phyloP scores from a whole-genome alignment of 257 asterid genomes.

The Lycium ferocissimum region DNA sequence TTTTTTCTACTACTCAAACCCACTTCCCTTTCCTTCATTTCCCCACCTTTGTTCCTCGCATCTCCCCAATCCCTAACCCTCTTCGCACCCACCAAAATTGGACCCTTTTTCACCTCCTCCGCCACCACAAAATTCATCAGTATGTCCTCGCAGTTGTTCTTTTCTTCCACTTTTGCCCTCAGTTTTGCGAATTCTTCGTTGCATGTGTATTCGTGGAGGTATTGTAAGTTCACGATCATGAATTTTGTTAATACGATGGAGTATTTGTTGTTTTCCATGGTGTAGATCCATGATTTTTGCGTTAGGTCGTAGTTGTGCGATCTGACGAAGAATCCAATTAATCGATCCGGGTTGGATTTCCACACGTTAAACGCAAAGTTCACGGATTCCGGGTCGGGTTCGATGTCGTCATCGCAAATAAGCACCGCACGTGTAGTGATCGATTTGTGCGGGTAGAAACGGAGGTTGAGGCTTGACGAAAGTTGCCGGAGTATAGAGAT shows the following conservation, averaged over 20 bases:
- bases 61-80: conserved; percentile 87
- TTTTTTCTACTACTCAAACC: conserved; percentile 79
- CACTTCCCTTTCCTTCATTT: conserved; percentile 59
- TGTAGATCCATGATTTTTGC: conserved; percentile 74
- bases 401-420: conserved; percentile 89
- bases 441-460: conserved; percentile 67
- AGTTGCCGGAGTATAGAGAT: conserved; percentile 59
- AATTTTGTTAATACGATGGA: conserved; percentile 82
- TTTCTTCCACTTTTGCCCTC: conserved; percentile 54
- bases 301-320: conserved; percentile 80
- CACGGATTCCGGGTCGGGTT: conserved; percentile 58
- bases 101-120: conserved; percentile 60
- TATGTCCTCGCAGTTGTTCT: conserved; percentile 84
- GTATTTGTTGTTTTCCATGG: conserved; percentile 68
- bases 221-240: conserved; percentile 49
- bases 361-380: conserved; percentile 72
- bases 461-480: conserved; percentile 72
- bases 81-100: conserved; percentile 64
- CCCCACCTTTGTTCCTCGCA: conserved; percentile 69
- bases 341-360: conserved; percentile 69
- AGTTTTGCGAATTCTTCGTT: conserved; percentile 36
- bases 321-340: conserved; percentile 80
- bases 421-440: conserved; percentile 72
- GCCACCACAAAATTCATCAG: conserved; percentile 85
- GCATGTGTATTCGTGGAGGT: conserved; percentile 72